phyloP scores from a whole-genome alignment of 2,329 filamentous ascomycete species.

The Penicillium sp. region DNA sequence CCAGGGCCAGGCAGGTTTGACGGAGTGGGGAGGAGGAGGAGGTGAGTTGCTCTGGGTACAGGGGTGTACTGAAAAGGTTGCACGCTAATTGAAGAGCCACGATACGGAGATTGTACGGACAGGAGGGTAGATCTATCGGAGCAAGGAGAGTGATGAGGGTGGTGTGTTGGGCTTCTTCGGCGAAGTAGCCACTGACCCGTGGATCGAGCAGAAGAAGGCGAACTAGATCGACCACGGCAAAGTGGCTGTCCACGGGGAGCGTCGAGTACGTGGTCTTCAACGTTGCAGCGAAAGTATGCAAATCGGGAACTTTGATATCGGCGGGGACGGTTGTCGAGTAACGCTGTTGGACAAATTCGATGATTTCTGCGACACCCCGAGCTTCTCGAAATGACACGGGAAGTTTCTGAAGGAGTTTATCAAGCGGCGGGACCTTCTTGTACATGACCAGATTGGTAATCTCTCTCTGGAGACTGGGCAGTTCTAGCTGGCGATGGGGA shows the following conservation, averaged over 20 bases:
- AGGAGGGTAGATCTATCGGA: conserved; percentile 54
- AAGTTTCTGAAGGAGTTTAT: conserved; percentile 77
- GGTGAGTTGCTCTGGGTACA: conserved; percentile 65
- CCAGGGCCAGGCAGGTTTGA: conserved; percentile 60
- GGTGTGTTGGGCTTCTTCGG: conserved; percentile 65
- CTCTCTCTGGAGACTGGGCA: conserved; percentile 65
- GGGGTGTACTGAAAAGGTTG: conserved; percentile 75
- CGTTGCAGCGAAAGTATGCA: conserved; percentile 61
- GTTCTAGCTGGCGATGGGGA: conserved; percentile 65
- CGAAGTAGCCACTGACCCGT: conserved; percentile 75
- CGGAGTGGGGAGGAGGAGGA: conserved; percentile 49
- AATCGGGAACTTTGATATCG: conserved; percentile 66
- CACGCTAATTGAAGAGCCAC: conserved; percentile 80
- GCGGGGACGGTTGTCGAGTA: conserved; percentile 53
- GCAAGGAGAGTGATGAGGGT: conserved; percentile 58
- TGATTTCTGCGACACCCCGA: conserved; percentile 60
- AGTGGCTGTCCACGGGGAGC: conserved; percentile 64
- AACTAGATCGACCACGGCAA: conserved; percentile 81
- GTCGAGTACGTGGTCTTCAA: conserved; percentile 54
- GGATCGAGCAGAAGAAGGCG: conserved; percentile 72
- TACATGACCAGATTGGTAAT: conserved; percentile 69
- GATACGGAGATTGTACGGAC: conserved; percentile 77
- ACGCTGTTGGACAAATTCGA: conserved; percentile 62
- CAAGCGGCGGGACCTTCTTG: conserved; percentile 72
- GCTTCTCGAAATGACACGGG: conserved; percentile 56